phyloP scores from a whole-genome alignment of 257 asterid genomes.

The Marsdenia floribunda region DNA sequence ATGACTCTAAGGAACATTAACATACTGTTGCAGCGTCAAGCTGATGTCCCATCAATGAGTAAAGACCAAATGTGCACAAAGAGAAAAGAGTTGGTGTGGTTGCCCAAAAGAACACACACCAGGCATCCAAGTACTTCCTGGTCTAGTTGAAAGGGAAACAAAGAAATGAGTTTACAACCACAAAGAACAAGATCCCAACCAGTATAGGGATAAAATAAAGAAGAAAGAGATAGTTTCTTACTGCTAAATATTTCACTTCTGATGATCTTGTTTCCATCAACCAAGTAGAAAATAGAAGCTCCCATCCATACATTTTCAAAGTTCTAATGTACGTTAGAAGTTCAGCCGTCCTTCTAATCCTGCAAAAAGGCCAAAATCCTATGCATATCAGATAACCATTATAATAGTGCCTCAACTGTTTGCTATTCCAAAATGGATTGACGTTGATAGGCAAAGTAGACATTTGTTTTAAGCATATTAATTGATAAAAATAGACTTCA shows the following conservation, averaged over 20 bases:
- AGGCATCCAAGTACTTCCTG: constrained; percentile 95
- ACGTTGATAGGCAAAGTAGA: neutral
- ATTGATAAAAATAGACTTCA: neutral
- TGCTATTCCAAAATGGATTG: neutral
- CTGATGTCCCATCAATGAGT: constrained; percentile 77
- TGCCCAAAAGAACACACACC: constrained; percentile 99
- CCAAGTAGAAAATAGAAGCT: constrained; percentile 71
- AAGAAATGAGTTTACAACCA: constrained; percentile 20
- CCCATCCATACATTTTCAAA: constrained; percentile 95
- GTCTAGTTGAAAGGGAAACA: constrained; percentile 40
- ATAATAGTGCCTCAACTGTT: neutral
- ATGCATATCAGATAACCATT: neutral
- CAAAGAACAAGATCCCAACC: constrained; percentile 4
- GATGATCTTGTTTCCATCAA: constrained; percentile 75
- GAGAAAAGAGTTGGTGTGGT: constrained; percentile 97
- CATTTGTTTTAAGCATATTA: neutral
- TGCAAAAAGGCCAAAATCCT: constrained; percentile 29
- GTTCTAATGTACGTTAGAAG: constrained; percentile 76
- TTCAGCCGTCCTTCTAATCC: constrained; percentile 82
- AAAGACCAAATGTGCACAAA: constrained; percentile 85
- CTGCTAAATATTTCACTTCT: constrained; percentile 75
- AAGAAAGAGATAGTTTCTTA: constrained; percentile 27
- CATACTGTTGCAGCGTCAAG: constrained; percentile 98
- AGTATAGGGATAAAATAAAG: constrained; percentile 2
- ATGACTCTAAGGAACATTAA: constrained; percentile 2